These are phyloP conservation scores for Ophiocordyceps camponoti-saundersi DNA, from an alignment of 2,329 filamentous ascomycete species.

Conservation along the genomic window DNA sequence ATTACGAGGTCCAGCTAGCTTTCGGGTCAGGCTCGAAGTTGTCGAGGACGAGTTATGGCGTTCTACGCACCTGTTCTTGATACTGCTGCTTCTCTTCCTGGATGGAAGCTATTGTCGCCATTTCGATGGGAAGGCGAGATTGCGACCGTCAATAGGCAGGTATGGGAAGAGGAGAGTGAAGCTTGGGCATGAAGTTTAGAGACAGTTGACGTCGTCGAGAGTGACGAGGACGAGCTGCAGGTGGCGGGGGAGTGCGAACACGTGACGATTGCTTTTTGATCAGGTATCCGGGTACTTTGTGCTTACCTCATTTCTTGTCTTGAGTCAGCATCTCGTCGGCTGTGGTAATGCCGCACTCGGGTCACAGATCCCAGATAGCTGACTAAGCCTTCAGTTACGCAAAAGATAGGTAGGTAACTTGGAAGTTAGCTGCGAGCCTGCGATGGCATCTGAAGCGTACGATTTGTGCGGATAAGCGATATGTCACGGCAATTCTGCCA, in stretches of 20 bases:
- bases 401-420: no score
- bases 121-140: neutral
- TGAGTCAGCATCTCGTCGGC: no score
- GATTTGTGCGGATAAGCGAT: no score
- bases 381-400: no score
- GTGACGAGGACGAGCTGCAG: neutral
- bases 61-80: conserved; percentile 32
- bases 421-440: no score
- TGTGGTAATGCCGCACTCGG: no score
- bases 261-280: neutral
- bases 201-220: neutral
- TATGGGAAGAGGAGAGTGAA: no score
- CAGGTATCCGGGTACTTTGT: neutral
- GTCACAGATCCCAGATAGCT: no score
- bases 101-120: conserved; percentile 20
- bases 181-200: neutral
- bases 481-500: no score
- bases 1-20: conserved; percentile 62
- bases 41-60: neutral
- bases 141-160: no score
- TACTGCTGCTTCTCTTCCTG: conserved; percentile 37
- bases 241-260: neutral
- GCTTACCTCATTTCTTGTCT: neutral
- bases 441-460: no score
- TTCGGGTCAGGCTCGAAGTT: conserved; percentile 5